A percentile compares a stretch with the other conserved stretches of the same genome.
Evolutionary conservation across 331 rosid species (phyloP).

Genomic region (Telfairia occidentalis): DNA sequence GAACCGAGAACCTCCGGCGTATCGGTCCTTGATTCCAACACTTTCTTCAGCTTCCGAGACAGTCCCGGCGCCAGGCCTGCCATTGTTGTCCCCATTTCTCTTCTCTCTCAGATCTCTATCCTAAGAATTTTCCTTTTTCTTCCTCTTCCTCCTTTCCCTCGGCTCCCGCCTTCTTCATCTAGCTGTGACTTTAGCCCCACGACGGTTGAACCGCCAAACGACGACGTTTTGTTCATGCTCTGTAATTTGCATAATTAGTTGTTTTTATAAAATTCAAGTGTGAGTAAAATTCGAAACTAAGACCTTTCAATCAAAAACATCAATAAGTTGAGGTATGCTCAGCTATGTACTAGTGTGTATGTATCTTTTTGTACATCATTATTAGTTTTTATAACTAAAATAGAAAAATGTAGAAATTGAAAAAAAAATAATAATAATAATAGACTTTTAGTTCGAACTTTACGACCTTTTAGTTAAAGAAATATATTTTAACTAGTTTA

Average conservation of each 20-base stretch:
- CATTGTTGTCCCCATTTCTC: constrained; percentile 42
- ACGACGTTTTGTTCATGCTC: background rate
- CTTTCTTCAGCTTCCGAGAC: constrained; percentile 95
- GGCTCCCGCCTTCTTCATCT: background rate
- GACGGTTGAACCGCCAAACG: background rate
- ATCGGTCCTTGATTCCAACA: constrained; percentile 72
- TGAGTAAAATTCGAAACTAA: too few relatives aligned
- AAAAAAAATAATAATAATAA: too few relatives aligned
- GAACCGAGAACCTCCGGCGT: constrained; percentile 77
- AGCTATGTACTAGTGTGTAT: too few relatives aligned
- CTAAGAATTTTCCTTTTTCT: background rate
- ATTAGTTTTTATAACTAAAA: too few relatives aligned
- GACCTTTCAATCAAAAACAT: too few relatives aligned
- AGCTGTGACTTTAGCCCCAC: background rate
- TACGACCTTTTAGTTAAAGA: too few relatives aligned
- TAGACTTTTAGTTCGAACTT: too few relatives aligned
- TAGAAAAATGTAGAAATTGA: too few relatives aligned
- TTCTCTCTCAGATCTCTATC: background rate
- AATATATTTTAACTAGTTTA: too few relatives aligned
- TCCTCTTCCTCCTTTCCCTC: background rate
- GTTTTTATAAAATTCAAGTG: too few relatives aligned
- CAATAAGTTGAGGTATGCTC: too few relatives aligned
- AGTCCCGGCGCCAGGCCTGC: constrained; percentile 76
- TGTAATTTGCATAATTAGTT: background rate
- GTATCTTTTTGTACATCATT: too few relatives aligned